phyloP scores from a whole-genome alignment of 129 eudicot genomes.

The Lactuca saligna region DNA sequence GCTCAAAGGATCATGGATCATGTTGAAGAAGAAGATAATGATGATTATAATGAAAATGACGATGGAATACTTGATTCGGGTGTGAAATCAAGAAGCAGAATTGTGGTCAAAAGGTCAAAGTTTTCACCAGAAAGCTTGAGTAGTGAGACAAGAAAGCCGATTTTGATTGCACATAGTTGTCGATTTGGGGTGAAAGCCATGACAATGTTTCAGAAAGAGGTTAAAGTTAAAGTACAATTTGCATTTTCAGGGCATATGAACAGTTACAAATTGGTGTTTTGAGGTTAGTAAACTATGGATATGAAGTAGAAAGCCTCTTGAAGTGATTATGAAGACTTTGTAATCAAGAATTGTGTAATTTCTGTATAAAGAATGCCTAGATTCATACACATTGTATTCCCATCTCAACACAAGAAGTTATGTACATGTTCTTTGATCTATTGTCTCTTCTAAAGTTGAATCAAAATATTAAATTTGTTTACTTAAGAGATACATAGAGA shows the following conservation, averaged over 20 bases:
- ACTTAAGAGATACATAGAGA: too few species aligned
- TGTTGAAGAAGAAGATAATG: conserved; percentile 20
- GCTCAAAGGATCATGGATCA: conserved; percentile 48
- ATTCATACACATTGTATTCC: conserved; percentile 20
- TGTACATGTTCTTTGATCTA: conserved; percentile 15
- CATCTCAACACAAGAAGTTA: background rate
- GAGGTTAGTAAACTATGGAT: conserved; percentile 10
- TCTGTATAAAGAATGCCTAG: conserved; percentile 20
- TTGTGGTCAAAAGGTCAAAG: conserved; percentile 36
- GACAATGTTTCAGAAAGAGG: conserved; percentile 15
- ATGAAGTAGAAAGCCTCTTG: conserved; percentile 27
- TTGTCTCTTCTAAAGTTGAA: background rate
- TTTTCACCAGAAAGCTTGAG: conserved; percentile 29
- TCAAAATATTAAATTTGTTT: background rate
- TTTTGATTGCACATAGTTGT: conserved; percentile 37
- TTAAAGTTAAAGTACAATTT: conserved; percentile 26
- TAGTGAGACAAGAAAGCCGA: conserved; percentile 31
- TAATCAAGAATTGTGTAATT: conserved; percentile 20
- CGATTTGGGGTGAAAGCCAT: conserved; percentile 44
- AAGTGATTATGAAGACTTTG: conserved; percentile 13
- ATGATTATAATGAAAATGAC: conserved; percentile 1
- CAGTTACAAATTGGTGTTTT: conserved; percentile 52
- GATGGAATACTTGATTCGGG: conserved; percentile 4
- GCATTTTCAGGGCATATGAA: conserved; percentile 28
- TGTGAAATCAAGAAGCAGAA: conserved; percentile 37